These are phyloP conservation scores for Meyerozyma guilliermondii DNA, from an alignment of 1,139 yeast species.

Conservation along the genomic window DNA sequence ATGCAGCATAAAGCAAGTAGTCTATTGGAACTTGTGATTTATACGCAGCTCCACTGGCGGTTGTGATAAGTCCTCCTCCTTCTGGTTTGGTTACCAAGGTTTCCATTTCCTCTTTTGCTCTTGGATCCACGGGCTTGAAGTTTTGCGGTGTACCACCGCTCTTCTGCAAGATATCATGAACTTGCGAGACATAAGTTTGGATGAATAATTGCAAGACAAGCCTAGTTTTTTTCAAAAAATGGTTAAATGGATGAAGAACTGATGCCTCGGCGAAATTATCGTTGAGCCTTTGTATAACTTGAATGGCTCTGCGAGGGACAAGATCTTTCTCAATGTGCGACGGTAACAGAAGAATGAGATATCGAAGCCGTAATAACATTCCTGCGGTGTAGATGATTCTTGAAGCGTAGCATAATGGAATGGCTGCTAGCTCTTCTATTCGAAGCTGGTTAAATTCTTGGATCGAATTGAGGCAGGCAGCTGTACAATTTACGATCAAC, in stretches of 20 bases:
- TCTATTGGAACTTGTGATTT: constrained; percentile 25
- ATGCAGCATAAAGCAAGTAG: constrained; percentile 34
- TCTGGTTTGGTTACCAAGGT: not conserved
- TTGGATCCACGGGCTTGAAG: constrained; percentile 12
- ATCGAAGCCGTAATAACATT: constrained; percentile 56
- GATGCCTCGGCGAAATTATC: constrained; percentile 34
- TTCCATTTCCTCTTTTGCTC: not conserved
- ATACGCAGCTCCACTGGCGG: constrained; percentile 10
- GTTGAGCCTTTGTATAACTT: constrained; percentile 38
- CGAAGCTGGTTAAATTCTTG: constrained; percentile 43
- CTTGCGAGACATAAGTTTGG: constrained; percentile 56
- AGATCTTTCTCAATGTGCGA: constrained; percentile 43
- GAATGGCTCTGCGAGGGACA: constrained; percentile 46
- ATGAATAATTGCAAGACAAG: constrained; percentile 53
- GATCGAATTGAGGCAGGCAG: constrained; percentile 50
- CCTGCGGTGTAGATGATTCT: constrained; percentile 68
- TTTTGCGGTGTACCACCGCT: constrained; percentile 23
- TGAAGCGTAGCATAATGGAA: constrained; percentile 61
- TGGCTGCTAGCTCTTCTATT: constrained; percentile 41
- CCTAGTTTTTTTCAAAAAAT: constrained; percentile 47
- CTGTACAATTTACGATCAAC: constrained; percentile 47
- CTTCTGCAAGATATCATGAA: constrained; percentile 28
- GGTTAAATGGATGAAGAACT: constrained; percentile 39
- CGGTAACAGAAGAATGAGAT: constrained; percentile 51
- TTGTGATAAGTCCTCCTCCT: constrained; percentile 8